Evolutionary conservation across 768 basidiomycete genomes (phyloP), one percentile per base, ranked within the genome.

Genomic region (Pleurotus tuoliensis): DNA sequence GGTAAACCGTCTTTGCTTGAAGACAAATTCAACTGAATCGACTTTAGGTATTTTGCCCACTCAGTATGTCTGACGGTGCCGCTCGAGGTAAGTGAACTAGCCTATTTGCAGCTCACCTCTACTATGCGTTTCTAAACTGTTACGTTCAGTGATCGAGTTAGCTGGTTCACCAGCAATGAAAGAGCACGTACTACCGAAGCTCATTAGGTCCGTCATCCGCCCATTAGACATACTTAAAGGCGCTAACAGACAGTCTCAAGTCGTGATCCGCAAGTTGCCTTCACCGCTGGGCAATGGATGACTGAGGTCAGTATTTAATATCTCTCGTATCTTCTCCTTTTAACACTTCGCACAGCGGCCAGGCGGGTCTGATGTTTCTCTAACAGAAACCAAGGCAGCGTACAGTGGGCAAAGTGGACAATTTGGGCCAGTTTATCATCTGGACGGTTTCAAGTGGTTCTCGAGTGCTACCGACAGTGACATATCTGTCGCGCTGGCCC

Each of bases 271-370:
- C 63, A 71, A 1, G 56, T 67, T 27, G 84, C 87, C 0, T 91
- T 83, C 58, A 88, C 85, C 4, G 81, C 88, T 8, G 90, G 90
- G 0, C 90, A 92, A 69, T 92, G 88, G 88, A 90, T 89, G 89
- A 90, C 89, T 3, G 88, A 90, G 72, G 87, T 79, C 57, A 3
- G 67, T 58, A 4, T 57, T 58, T 5, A 13, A 60, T 60, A 47
- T 38, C 68, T 65, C 0, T 65, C 34, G 67, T 69, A 6, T 66
- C 73, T 30, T 76, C 71, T 61, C 58, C 73, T 65, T 65, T n/a
- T 0, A 75, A 74, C 72, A 71, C 13, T 16, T 43, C 39, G 38
- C 1, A 43, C 50, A 86, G 85, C 79, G 86, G 16, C 80, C 87
- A 11, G 88, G 88, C 37, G 86, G 87, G 2, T 90, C 88, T 8